Percentiles rank a stretch among this genome's conserved stretches.
Evolutionary conservation across 2,329 filamentous ascomycete genomes (phyloP).

Genomic region (Pseudogymnoascus sp.): DNA sequence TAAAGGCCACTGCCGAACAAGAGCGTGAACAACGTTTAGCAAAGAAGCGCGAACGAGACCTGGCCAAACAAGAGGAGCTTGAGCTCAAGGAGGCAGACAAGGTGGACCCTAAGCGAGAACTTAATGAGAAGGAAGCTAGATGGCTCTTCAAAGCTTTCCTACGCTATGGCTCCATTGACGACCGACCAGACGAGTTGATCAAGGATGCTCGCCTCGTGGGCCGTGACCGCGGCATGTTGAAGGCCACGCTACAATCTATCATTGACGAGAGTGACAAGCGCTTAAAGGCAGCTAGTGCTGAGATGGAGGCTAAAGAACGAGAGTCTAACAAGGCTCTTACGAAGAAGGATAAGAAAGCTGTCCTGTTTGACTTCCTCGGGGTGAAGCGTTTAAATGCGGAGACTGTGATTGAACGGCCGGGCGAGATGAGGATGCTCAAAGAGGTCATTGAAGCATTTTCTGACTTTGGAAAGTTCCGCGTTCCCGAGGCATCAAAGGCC

Average conservation of each 20-base stretch:
- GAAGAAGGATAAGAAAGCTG: conserved; percentile 96
- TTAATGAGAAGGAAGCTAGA: conserved; percentile 87
- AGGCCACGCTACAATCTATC: conserved; percentile 59
- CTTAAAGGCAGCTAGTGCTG: conserved; percentile 63
- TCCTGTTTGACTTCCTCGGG: conserved; percentile 87
- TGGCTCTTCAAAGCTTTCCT: conserved; percentile 87
- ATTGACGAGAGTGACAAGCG: conserved; percentile 63
- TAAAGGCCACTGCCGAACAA: conserved; percentile 47
- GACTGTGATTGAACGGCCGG: conserved; percentile 84
- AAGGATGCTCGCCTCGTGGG: conserved; percentile 77
- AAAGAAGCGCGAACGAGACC: conserved; percentile 59
- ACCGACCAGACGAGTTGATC: conserved; percentile 79
- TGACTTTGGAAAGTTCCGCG: conserved; percentile 73
- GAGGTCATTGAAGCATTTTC: conserved; percentile 58
- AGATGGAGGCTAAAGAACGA: conserved; percentile 56
- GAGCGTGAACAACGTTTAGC: conserved; percentile 57
- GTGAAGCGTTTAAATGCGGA: conserved; percentile 94
- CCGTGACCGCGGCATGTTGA: conserved; percentile 74
- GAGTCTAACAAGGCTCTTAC: conserved; percentile 72
- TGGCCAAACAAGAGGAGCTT: conserved; percentile 62
- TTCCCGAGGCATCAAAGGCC: conserved; percentile 85
- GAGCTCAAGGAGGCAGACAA: conserved; percentile 59
- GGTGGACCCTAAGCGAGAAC: conserved; percentile 77
- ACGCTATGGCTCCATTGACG: conserved; percentile 82
- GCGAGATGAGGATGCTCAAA: conserved; percentile 77